Conservation (phyloP, 495 filamentous ascomycete genomes). For the Tuber borchii region DNA sequence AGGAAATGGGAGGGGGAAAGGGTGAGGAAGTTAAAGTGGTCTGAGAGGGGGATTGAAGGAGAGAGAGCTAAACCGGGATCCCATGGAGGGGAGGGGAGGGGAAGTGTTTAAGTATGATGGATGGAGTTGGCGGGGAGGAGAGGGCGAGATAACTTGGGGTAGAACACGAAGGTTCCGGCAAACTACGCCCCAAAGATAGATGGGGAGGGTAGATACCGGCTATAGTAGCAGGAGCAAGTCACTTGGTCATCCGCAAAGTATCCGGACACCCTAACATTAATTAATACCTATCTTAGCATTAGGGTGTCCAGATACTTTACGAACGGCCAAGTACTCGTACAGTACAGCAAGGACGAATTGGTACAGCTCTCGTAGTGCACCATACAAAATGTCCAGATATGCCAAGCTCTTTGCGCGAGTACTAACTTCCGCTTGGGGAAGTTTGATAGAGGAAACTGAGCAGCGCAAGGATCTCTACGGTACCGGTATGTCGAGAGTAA, state of each 20-base stretch:
- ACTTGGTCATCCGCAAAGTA: background rate
- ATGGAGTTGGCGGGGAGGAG: background rate
- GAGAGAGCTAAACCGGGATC: background rate
- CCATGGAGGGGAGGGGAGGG: background rate
- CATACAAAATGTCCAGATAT: background rate
- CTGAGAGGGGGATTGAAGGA: background rate
- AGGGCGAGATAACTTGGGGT: background rate
- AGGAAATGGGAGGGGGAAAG: background rate
- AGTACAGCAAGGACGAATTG: background rate
- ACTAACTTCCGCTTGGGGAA: background rate
- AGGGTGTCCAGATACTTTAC: background rate
- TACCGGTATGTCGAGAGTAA: background rate
- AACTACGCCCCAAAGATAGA: background rate
- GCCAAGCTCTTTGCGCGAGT: background rate
- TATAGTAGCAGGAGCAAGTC: background rate
- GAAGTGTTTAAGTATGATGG: background rate
- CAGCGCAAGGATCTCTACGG: background rate
- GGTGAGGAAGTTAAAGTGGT: background rate
- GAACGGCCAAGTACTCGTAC: background rate
- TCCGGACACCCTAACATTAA: background rate
- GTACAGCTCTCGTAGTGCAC: background rate
- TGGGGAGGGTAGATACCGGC: background rate
- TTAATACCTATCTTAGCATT: background rate
- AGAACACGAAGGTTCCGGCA: background rate
- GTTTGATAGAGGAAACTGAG: background rate